These are phyloP conservation scores for Gossypium mustelinum DNA, from an alignment of 345 rosid species.

Conservation along the genomic window DNA sequence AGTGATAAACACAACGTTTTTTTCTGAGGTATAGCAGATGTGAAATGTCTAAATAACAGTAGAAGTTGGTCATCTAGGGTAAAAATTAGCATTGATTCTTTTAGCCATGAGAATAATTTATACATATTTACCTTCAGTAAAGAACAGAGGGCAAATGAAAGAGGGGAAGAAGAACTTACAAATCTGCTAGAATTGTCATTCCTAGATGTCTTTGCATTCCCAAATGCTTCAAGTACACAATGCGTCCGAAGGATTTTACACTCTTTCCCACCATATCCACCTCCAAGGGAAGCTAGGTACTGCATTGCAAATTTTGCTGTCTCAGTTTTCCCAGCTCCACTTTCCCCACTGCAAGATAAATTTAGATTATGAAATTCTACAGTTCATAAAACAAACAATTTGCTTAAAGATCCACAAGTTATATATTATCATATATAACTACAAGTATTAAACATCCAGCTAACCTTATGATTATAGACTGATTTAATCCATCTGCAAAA, in stretches of 20 bases:
- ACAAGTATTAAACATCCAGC: background rate
- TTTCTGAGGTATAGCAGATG: background rate
- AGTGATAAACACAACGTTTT: background rate
- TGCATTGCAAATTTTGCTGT: slow-evolving; percentile 90
- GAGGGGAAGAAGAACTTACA: slow-evolving; percentile 43
- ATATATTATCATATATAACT: background rate
- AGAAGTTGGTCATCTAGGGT: background rate
- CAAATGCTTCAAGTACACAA: slow-evolving; percentile 91
- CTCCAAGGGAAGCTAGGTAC: slow-evolving; percentile 86
- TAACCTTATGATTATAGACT: slow-evolving; percentile 95
- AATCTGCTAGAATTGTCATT: slow-evolving; percentile 93
- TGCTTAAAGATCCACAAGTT: background rate
- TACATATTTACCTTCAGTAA: background rate
- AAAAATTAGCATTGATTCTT: background rate
- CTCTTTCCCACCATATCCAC: slow-evolving; percentile 71
- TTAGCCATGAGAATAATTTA: background rate
- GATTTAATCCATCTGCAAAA: slow-evolving; percentile 76
- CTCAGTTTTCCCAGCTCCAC: slow-evolving; percentile 98
- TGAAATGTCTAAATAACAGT: background rate
- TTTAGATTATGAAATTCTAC: slow-evolving; percentile 3
- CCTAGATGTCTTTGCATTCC: slow-evolving; percentile 91
- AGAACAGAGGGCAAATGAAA: background rate
- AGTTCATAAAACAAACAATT: slow-evolving; percentile 10
- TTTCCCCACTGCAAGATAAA: slow-evolving; percentile 73
- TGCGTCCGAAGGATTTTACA: slow-evolving; percentile 61